These are phyloP conservation scores for Candida smagusa DNA, from an alignment of 1,139 yeast genomes.

Conservation along the genomic window DNA sequence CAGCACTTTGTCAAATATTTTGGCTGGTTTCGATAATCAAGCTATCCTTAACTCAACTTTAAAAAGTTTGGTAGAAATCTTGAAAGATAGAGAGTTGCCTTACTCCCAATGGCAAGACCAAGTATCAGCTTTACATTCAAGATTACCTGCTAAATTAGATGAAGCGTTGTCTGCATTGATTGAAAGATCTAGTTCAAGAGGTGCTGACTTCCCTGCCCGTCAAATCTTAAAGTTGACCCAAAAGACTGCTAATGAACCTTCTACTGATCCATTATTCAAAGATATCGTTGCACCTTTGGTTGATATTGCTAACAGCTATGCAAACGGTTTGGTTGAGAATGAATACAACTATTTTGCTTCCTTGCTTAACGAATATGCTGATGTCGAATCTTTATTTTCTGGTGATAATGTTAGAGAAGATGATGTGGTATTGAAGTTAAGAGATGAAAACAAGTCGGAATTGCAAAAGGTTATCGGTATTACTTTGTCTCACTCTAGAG, in stretches of 20 bases:
- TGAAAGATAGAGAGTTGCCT: conserved; percentile 81
- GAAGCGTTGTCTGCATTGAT: conserved; percentile 60
- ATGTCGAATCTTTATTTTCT: conserved; percentile 73
- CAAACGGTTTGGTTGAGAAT: conserved; percentile 76
- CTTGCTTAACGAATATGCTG: conserved; percentile 67
- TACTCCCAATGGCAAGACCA: conserved; percentile 88
- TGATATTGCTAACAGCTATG: conserved; percentile 66
- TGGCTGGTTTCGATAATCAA: conserved; percentile 92
- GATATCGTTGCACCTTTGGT: conserved; percentile 70
- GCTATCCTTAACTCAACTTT: conserved; percentile 85
- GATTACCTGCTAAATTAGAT: conserved; percentile 79
- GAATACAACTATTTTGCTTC: conserved; percentile 74
- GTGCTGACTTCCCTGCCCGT: conserved; percentile 91
- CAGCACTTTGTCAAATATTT: conserved; percentile 67
- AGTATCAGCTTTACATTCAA: conserved; percentile 86
- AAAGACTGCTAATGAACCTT: conserved; percentile 51
- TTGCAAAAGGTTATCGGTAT: conserved; percentile 67
- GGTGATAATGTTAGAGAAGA: conserved; percentile 78
- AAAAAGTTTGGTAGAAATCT: conserved; percentile 63
- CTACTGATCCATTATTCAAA: conserved; percentile 47
- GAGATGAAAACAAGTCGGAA: conserved; percentile 83
- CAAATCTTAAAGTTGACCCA: conserved; percentile 62
- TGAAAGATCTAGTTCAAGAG: conserved; percentile 64
- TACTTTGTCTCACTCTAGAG: conserved; percentile 87
- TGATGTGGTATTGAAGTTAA: conserved; percentile 76